Evolutionary conservation across 208 protist genomes (phyloP), one percentile per base, ranked within the genome.

Genomic region (Trichomonas vaginalis): DNA sequence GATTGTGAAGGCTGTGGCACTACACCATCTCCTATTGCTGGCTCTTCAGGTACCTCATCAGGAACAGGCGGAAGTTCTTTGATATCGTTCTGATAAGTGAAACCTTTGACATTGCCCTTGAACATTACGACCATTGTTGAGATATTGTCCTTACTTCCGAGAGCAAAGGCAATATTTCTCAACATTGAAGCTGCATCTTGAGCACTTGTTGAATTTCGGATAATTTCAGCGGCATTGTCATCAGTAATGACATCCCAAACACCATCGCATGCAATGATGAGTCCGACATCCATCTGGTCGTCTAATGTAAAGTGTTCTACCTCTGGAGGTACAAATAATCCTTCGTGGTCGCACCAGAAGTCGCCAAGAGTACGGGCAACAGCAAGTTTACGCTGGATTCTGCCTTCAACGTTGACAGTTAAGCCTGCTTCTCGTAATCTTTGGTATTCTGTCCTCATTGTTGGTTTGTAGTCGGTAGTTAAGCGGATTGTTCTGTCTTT

Each of bases 281-380:
- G 23, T 3, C 40, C 82, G 37, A 88, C 17, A 32, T 88, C 82
- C 15, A n/a, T 40, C 0, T 46, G 2, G 4, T 47, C 3, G 14
- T 48, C 47, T 14, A n/a, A 8, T 14, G 0, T 14, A n/a, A n/a
- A n/a, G 32, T 21, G 2, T 12, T 10, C 1, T 6, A 92, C 86
- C 17, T 92, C 86, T 35, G 86, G 86, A 17, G 6, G 0, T 1
- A 92, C 86, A 47, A 35, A 92, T 15, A 92, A 15, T 3, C 86
- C 86, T 32, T 12, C 21, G 8, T 92, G 40, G 27, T 51, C 42
- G 27, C 39, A 56, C 86, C 86, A 92, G 45, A 92, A 92, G 86
- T 92, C 86, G 37, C 86, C 86, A n/a, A 92, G 86, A 39, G 86
- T 27, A 45, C 86, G 40, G 3, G 86, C 86, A 92, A 92, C 86